Evolutionary conservation across 805 yeast species (phyloP).

Genomic region (Candida sithepensis): DNA sequence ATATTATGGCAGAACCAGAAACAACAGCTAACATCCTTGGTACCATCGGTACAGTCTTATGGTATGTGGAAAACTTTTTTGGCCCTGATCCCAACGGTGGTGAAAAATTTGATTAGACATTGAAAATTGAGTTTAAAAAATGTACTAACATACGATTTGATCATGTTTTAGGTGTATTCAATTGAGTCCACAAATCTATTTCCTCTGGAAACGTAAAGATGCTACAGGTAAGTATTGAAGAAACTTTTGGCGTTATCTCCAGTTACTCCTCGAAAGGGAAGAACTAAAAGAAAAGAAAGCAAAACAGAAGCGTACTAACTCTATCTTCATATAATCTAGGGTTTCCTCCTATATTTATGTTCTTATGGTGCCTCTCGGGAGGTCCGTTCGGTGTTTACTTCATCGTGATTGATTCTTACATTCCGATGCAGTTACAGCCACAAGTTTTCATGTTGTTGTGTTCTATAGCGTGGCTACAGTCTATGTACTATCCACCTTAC

Average conservation of each 20-base stretch:
- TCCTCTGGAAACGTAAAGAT: constrained; percentile 63
- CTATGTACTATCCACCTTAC: constrained; percentile 69
- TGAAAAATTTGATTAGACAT: too few species aligned
- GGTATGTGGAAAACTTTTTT: constrained; percentile 38
- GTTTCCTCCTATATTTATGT: constrained; percentile 85
- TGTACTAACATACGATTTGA: neutral
- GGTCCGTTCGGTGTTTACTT: constrained; percentile 87
- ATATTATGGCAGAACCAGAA: constrained; percentile 15
- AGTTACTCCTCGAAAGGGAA: neutral
- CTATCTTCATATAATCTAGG: constrained; percentile 27
- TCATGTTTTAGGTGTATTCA: constrained; percentile 58
- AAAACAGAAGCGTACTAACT: neutral
- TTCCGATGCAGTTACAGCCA: constrained; percentile 85
- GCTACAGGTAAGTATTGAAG: constrained; percentile 48
- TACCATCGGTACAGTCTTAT: constrained; percentile 84
- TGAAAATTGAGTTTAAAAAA: neutral
- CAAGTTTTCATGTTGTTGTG: constrained; percentile 74
- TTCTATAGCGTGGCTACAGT: constrained; percentile 62
- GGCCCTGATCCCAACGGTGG: neutral
- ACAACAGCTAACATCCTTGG: constrained; percentile 72
- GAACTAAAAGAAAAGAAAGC: neutral
- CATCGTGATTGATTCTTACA: constrained; percentile 61
- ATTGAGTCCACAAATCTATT: constrained; percentile 73
- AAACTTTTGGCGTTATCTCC: neutral
- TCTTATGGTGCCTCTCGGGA: constrained; percentile 76